A percentile compares a stretch with the other conserved stretches of the same genome.
Evolutionary conservation across 177 flowering plant genomes (phyloP).

Genomic region (Vitis hybrid): DNA sequence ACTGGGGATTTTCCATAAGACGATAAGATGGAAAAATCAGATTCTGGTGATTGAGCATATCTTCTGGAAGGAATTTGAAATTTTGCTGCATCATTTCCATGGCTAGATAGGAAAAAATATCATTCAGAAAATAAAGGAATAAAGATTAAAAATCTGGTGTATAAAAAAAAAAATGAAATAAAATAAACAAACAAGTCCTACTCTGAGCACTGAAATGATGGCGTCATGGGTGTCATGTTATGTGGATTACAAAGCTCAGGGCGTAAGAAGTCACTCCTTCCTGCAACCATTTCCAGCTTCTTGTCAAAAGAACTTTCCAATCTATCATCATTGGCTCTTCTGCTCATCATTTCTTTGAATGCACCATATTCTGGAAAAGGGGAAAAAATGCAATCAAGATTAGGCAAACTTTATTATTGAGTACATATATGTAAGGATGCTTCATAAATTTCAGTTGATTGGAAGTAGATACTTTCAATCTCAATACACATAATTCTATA

Average conservation of each 20-base stretch:
- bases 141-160: not conserved
- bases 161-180: not conserved
- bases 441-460: too few species aligned
- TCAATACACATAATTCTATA: too few species aligned
- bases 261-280: conserved; percentile 11
- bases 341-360: conserved; percentile 15
- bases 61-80: conserved; percentile 31
- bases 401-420: too few species aligned
- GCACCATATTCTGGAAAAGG: conserved; percentile 25
- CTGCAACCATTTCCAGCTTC: conserved; percentile 23
- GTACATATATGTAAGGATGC: too few species aligned
- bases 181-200: conserved; percentile 19
- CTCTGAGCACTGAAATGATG: conserved; percentile 51
- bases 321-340: conserved; percentile 24
- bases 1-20: conserved; percentile 27
- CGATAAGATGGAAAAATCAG: conserved; percentile 29
- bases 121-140: conserved; percentile 1
- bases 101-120: conserved; percentile 28
- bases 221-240: conserved; percentile 45
- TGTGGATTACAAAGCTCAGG: conserved; percentile 30
- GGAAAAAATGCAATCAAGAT: too few species aligned
- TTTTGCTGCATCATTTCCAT: conserved; percentile 32
- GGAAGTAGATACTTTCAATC: too few species aligned
- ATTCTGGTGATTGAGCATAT: conserved; percentile 43
- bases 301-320: conserved; percentile 24